A percentile compares a stretch with the other conserved stretches of the same genome.
Evolutionary conservation across 2,329 filamentous ascomycete genomes (phyloP).

Genomic region (Phaeoacremonium minimum): DNA sequence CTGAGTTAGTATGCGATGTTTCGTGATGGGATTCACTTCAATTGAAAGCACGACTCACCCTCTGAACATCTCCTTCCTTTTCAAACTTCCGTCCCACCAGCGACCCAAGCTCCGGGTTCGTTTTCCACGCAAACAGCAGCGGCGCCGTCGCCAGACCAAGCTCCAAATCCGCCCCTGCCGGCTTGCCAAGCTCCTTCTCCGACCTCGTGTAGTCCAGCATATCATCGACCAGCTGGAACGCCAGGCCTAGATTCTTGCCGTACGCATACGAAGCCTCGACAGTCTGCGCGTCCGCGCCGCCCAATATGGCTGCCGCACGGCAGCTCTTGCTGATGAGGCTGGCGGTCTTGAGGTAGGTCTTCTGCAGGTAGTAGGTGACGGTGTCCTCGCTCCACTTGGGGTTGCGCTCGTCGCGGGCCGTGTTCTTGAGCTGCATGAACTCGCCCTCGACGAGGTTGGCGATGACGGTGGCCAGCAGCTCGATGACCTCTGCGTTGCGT

Average conservation of each 20-base stretch:
- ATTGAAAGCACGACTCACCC: constrained; percentile 60
- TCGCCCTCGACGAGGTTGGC: constrained; percentile 97
- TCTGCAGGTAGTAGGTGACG: constrained; percentile 90
- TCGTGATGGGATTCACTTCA: too few relatives aligned
- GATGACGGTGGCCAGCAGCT: constrained; percentile 92
- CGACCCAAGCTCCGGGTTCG: constrained; percentile 75
- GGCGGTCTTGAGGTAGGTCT: constrained; percentile 96
- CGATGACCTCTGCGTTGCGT: constrained; percentile 88
- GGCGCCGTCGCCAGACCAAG: constrained; percentile 91
- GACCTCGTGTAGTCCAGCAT: constrained; percentile 94
- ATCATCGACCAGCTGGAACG: constrained; percentile 96
- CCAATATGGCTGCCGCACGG: constrained; percentile 81
- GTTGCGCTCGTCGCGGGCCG: constrained; percentile 77
- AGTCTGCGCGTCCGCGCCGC: constrained; percentile 68
- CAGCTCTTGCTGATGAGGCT: constrained; percentile 96
- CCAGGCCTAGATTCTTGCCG: constrained; percentile 87
- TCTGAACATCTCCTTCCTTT: constrained; percentile 75
- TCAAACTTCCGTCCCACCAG: constrained; percentile 91
- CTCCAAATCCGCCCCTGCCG: constrained; percentile 89
- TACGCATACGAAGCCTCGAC: constrained; percentile 91
- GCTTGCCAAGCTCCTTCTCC: constrained; percentile 84
- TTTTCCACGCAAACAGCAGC: constrained; percentile 91
- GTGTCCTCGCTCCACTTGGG: constrained; percentile 86
- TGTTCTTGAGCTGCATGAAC: constrained; percentile 99
- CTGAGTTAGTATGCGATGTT: neutral